A percentile compares a stretch with the other conserved stretches of the same genome.
Conservation (phyloP, 2,329 filamentous ascomycete species). For the Exophiala spinifera region DNA sequence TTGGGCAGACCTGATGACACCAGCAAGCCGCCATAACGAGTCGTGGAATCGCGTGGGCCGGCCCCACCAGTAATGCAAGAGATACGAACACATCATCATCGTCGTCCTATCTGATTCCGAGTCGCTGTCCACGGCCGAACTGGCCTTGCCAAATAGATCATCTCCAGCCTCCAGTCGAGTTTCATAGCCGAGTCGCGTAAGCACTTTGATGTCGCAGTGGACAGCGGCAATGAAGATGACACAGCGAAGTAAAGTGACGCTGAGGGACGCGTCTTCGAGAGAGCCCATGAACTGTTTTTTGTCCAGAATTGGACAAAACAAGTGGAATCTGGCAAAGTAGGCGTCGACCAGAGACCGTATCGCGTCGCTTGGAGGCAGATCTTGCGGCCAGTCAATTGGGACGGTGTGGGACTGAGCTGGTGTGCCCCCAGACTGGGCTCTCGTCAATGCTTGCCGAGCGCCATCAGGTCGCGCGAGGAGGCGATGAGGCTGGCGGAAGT, state of each 20-base stretch:
- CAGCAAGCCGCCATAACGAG: conserved; percentile 3
- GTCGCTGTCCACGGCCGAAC: not conserved
- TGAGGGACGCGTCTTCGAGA: not conserved
- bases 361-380: too few relatives aligned
- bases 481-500: conserved; percentile 1
- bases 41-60: conserved; percentile 2
- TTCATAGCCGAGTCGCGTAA: conserved; percentile 5
- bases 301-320: conserved; percentile 6
- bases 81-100: conserved; percentile 4
- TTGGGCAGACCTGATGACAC: conserved; percentile 3
- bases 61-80: conserved; percentile 9
- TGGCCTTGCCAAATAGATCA: conserved; percentile 9
- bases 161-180: conserved; percentile 5
- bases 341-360: conserved; percentile 31
- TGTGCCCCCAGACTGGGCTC: too few relatives aligned
- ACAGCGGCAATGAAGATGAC: conserved; percentile 8
- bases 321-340: conserved; percentile 46
- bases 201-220: conserved; percentile 5
- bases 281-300: not conserved
- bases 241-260: conserved; percentile 2
- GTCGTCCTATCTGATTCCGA: not conserved
- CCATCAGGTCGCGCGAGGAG: not conserved
- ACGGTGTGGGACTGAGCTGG: too few relatives aligned
- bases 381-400: too few relatives aligned
- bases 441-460: too few relatives aligned